Conservation (phyloP, 148 eudicot species). For the Cornus kousa region DNA sequence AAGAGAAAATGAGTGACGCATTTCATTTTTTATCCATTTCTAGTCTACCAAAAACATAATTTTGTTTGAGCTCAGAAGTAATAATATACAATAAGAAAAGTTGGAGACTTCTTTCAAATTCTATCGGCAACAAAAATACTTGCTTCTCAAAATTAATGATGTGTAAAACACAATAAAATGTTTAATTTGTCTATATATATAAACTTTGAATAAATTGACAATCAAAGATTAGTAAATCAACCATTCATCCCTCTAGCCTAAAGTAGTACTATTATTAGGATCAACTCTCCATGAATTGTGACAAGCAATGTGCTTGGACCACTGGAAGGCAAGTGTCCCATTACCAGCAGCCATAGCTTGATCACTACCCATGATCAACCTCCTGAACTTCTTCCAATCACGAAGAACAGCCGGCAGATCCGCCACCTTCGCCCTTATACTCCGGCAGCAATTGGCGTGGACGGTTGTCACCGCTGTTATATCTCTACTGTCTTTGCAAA, state of each 20-base stretch:
- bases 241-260: neutral
- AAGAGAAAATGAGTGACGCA: too few relatives aligned
- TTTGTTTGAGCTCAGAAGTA: too few relatives aligned
- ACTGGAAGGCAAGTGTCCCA: constrained; percentile 1
- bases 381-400: constrained; percentile 29
- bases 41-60: too few relatives aligned
- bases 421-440: constrained; percentile 34
- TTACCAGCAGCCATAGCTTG: neutral
- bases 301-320: constrained; percentile 38
- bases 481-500: constrained; percentile 32
- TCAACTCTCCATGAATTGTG: constrained; percentile 22
- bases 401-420: constrained; percentile 27
- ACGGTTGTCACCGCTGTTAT: constrained; percentile 27
- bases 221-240: neutral
- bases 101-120: too few relatives aligned
- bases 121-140: too few relatives aligned
- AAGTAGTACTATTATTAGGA: neutral
- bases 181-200: too few relatives aligned
- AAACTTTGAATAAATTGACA: too few relatives aligned
- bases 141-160: too few relatives aligned
- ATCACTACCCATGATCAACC: neutral
- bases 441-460: constrained; percentile 54
- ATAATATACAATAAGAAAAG: too few relatives aligned
- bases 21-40: too few relatives aligned
- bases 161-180: too few relatives aligned